phyloP scores from a whole-genome alignment of 225 moss, liverwort and hornwort species.

The Climacium dendroides region DNA sequence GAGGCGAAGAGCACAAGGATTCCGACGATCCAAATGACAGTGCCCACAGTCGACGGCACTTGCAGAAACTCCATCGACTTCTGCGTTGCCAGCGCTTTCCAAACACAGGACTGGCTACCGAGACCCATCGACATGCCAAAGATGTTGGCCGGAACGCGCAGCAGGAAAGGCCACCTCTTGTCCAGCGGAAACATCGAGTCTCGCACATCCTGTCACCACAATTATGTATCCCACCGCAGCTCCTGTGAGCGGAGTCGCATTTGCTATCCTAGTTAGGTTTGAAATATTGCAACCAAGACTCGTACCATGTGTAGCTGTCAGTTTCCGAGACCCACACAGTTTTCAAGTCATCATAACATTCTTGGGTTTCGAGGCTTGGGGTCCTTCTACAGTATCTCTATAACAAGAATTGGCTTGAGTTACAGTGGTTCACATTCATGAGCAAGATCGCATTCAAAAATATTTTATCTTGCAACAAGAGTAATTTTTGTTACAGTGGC shows the following conservation, averaged over 20 bases:
- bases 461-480: not conserved
- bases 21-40: slow-evolving; percentile 25
- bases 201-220: slow-evolving; percentile 8
- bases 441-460: not conserved
- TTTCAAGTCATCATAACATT: not conserved
- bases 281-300: not conserved
- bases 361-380: not conserved
- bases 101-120: slow-evolving; percentile 22
- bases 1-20: slow-evolving; percentile 13
- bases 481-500: not conserved
- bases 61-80: slow-evolving; percentile 5
- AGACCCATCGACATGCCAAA: slow-evolving; percentile 39
- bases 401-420: not conserved
- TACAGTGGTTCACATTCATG: not conserved
- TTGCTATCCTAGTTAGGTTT: not conserved
- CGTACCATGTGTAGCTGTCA: not conserved
- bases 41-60: slow-evolving; percentile 7
- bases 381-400: not conserved
- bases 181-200: slow-evolving; percentile 39
- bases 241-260: not conserved
- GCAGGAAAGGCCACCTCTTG: slow-evolving; percentile 32
- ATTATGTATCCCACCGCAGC: not conserved
- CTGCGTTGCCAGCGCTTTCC: slow-evolving; percentile 24
- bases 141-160: slow-evolving; percentile 23
- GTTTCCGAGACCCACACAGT: no score